Conservation (phyloP, 2,329 filamentous ascomycete species). For the Trichoderma sp. region DNA sequence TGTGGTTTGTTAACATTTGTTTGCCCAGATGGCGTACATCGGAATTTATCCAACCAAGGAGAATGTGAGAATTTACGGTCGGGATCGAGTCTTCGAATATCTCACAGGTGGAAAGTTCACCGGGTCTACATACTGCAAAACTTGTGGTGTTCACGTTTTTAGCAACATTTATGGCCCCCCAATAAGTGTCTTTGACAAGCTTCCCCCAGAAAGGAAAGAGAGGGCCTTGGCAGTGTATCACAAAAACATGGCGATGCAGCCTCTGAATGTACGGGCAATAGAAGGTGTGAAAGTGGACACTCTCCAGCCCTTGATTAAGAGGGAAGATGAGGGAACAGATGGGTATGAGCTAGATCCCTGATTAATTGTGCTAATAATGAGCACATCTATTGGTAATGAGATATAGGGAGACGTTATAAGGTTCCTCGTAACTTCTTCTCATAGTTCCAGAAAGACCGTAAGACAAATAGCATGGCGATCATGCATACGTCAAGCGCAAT, state of each 20-base stretch:
- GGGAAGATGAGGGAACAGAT: slow-evolving; percentile 27
- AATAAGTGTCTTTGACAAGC: slow-evolving; percentile 27
- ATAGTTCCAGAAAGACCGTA: not conserved
- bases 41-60: slow-evolving; percentile 30
- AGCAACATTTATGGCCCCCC: slow-evolving; percentile 31
- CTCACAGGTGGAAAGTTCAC: slow-evolving; percentile 23
- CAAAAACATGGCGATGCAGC: slow-evolving; percentile 27
- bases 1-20: not conserved
- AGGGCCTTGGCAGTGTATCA: slow-evolving; percentile 23
- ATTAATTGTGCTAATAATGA: fast-evolving
- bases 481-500: slow-evolving; percentile 28
- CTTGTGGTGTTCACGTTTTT: slow-evolving; percentile 31
- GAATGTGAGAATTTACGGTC: slow-evolving; percentile 28
- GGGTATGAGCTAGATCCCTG: slow-evolving; percentile 24
- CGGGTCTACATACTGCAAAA: slow-evolving; percentile 26
- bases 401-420: not conserved
- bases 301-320: slow-evolving; percentile 19
- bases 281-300: slow-evolving; percentile 22
- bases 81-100: slow-evolving; percentile 29
- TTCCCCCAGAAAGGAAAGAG: slow-evolving; percentile 27
- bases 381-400: not conserved
- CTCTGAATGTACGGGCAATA: slow-evolving; percentile 27
- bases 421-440: not conserved
- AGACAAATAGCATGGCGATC: slow-evolving; percentile 24
- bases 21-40: slow-evolving; percentile 27